phyloP scores from a whole-genome alignment of 768 basidiomycete species.

The Mycena vulgaris region DNA sequence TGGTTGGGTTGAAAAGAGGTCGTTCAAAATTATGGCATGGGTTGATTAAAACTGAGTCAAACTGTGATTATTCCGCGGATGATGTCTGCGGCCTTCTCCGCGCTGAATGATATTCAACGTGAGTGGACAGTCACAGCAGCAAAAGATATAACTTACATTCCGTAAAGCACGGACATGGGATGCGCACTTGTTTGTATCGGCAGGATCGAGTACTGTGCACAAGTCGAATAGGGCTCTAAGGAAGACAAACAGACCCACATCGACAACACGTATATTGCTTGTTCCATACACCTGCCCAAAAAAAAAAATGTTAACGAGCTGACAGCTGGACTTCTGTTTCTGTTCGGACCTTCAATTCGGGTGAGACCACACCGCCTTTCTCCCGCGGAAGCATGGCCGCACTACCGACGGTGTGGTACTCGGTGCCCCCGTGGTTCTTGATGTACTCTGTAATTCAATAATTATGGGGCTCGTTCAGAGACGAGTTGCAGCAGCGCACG shows the following conservation, averaged over 20 bases:
- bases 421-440: conserved; percentile 30
- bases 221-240: background rate
- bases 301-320: background rate
- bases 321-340: too few relatives aligned
- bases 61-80: conserved; percentile 25
- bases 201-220: conserved; percentile 13
- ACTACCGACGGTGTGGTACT: conserved; percentile 28
- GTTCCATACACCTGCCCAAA: conserved; percentile 29
- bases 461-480: background rate
- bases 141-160: conserved; percentile 14
- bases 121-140: background rate
- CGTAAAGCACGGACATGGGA: conserved; percentile 26
- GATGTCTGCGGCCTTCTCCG: conserved; percentile 29
- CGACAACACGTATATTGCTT: conserved; percentile 32
- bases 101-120: background rate
- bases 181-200: conserved; percentile 27
- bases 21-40: background rate
- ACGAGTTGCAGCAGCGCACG: conserved; percentile 5
- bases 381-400: conserved; percentile 21
- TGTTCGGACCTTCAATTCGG: conserved; percentile 14
- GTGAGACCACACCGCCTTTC: conserved; percentile 24
- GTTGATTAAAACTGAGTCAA: background rate
- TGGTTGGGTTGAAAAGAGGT: conserved; percentile 8
- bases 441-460: conserved; percentile 22
- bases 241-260: conserved; percentile 9